Percentiles rank a stretch among this genome's conserved stretches.
Conservation (phyloP, 129 eudicot genomes). For the sunflower (Helianthus annuus) region HanXRQr2.0-SUNRISE NC_035437.2:135221710-135222209, state of each 20-base stretch:
- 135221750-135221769: not conserved
- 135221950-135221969: slow-evolving; percentile 69
- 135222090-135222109: not conserved
- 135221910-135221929: slow-evolving; percentile 5
- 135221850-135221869: not conserved
- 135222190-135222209: not conserved
- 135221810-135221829: slow-evolving; percentile 11
- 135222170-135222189: not conserved
- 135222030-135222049: slow-evolving; percentile 92
- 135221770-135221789: not conserved
- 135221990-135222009: slow-evolving; percentile 83
- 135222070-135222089: slow-evolving; percentile 14
- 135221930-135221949: slow-evolving; percentile 20
- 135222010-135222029: slow-evolving; percentile 92
- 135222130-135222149: not conserved
- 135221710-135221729: not conserved
- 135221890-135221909: slow-evolving; percentile 4
- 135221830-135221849: slow-evolving; percentile 9
- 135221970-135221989: slow-evolving; percentile 91
- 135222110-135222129: not conserved
- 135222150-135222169: not conserved
- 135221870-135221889: slow-evolving; percentile 5
- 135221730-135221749: not conserved
- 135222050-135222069: slow-evolving; percentile 66
- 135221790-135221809: slow-evolving; percentile 8